Evolutionary conservation across 2,329 filamentous ascomycete genomes (phyloP), one percentile per base, ranked within the genome.

Genomic region (Plenodomus tracheiphilus): DNA sequence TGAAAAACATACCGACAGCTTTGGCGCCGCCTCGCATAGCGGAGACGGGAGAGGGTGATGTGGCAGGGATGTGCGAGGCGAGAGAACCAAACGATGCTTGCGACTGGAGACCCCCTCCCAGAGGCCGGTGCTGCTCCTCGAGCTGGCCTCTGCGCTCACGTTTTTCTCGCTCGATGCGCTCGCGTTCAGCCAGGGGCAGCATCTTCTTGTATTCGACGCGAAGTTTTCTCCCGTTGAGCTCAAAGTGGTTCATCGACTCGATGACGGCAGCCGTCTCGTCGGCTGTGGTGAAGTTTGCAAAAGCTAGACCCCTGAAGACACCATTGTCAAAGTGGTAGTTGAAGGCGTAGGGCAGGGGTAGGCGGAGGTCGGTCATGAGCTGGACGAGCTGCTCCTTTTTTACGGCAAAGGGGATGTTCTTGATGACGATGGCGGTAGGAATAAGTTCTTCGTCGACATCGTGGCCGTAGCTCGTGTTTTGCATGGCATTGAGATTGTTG

Each of bases 291-390:
- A 97, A 99, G 75, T 99, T 99, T 69, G 94, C 94, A 77, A 99
- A 99, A 2, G 94, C 94, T 43, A 99, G 79, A 6, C 94, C 94
- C 49, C 94, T 83, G 78, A 99, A 99, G 21, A 99, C 92, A 21
- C 94, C 94, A 65, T 96, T 95, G 71, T 99, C 94, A 69, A 99
- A 99, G 74, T 99, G 94, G 68, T 99, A 97, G 79, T 99, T 99
- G 81, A 99, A 99, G 11, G 94, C 94, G 69, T 99, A 99, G 0
- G 94, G 94, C 60, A 97, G 84, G 1, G 94, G 94, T 34, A 99
- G 82, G 59, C 91, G 88, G 81, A 97, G 84, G 17, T 96, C 90
- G 8, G 92, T 89, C 94, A 99, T 99, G 61, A 97, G 82, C 54
- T 87, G 85, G 28, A 96, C 90, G 34, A 99, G 81, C 65, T 93